Evolutionary conservation across 495 filamentous ascomycete genomes (phyloP), one percentile per base, ranked within the genome.

Genomic region (Hypomontagnella submonticulosa): DNA sequence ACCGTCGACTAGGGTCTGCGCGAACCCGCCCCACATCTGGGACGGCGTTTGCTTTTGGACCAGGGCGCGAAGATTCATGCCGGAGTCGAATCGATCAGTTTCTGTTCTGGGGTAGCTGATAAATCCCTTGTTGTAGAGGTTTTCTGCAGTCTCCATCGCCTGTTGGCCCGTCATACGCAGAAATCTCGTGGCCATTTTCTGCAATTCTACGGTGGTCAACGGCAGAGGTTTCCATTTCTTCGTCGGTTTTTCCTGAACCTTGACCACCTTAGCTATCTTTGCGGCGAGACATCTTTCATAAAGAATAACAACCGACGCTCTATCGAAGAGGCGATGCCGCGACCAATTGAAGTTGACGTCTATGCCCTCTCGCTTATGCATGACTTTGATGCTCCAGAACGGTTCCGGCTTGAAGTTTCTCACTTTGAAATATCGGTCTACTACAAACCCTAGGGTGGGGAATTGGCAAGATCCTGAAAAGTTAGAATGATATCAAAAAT

Each of bases 71-170:
- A 99, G 82, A 75, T 98, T 89, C 75, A 98, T 98, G 12, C 81
- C 94, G 67, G 87, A 85, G 71, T 97, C 93, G 73, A 99, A 99
- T 23, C 95, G 90, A 74, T 99, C 96, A 0, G 95, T 99, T 78
- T 99, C 95, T 3, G 95, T 99, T 65, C 95, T 86, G 4, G 95
- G 95, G 73, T 99, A 99, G 76, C 91, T 96, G 76, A 98, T 97
- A 79, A 91, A 98, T 0, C 95, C 95, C 71, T 92, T 92, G 18
- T 89, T 92, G 77, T 99, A 99, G 3, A 99, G 83, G n/a, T 79
- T 79, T 76, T 99, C 95, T 30, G 95, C 95, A 20, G 90, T 85
- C 65, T 87, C 89, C 93, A 99, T 97, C 38, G 96, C 91, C 38
- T 86, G 79, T 58, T 96, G 88, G 77, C 92, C 91, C 59, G 90